Evolutionary conservation across 2,329 filamentous ascomycete species (phyloP).

Genomic region (Alternaria rosae): DNA sequence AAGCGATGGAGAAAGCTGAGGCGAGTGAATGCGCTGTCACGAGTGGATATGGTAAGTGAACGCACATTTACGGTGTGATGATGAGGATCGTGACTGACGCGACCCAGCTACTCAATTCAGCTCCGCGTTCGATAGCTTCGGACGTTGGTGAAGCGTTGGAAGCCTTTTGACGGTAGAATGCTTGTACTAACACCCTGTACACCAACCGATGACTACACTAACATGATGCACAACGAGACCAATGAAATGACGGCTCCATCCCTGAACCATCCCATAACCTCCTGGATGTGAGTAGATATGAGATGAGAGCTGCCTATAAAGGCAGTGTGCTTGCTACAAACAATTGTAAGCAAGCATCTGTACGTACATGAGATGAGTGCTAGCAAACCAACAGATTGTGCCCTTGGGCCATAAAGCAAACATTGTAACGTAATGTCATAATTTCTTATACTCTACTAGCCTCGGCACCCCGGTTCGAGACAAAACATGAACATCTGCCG

Average conservation of each 20-base stretch:
- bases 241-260: not conserved
- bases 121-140: conserved; percentile 17
- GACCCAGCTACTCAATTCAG: conserved; percentile 15
- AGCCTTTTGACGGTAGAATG: not conserved
- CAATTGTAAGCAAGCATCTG: not conserved
- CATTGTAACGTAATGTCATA: conserved; percentile 2
- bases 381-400: not conserved
- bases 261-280: not conserved
- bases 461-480: not conserved
- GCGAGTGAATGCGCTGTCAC: conserved; percentile 38
- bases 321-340: not conserved
- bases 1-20: conserved; percentile 51
- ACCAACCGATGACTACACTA: not conserved
- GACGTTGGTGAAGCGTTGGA: conserved; percentile 14
- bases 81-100: not conserved
- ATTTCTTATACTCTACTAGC: conserved; percentile 11
- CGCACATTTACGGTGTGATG: not conserved
- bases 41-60: conserved; percentile 27
- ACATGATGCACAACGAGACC: not conserved
- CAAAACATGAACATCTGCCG: conserved; percentile 1
- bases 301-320: not conserved
- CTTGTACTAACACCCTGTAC: not conserved
- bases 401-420: not conserved
- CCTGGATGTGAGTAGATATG: not conserved
- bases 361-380: not conserved